Evolutionary conservation across 2,329 filamentous ascomycete species (phyloP), one percentile per base, ranked within the genome.

Genomic region (Zymoseptoria ardabiliae): DNA sequence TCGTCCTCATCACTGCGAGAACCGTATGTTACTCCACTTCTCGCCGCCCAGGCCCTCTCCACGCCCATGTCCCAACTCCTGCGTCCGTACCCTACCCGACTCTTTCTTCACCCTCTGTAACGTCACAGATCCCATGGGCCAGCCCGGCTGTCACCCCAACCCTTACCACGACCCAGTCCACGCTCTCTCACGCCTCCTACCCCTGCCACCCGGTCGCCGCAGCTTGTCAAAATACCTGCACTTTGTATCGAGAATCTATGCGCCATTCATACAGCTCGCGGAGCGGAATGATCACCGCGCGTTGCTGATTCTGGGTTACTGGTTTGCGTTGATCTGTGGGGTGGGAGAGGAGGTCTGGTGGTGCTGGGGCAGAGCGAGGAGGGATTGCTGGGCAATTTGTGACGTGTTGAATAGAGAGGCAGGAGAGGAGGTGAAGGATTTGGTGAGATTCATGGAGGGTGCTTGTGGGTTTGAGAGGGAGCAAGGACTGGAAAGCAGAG

Each of bases 141-240:
- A 56, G 10, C 53, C 55, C 19, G 58, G 58, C 17, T 53, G 58
- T 5, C 61, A 62, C 50, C 7, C 55, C 1, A 62, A 62, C n/a
- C 61, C 61, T 1, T 62, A 62, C 17, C 61, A 62, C n/a, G 61
- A 62, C 20, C 52, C 59, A 1, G 22, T 62, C 17, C 61, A 62
- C 30, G 59, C 58, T 10, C 45, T 62, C 9, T 56, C 53, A 7
- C 53, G 60, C 9, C 13, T 62, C 2, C 54, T 62, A 55, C 61
- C 61, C 3, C 21, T 60, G 4, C 53, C 60, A 21, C 55, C 61
- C 10, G 60, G 60, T 2, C 13, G 56, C 9, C 51, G 58, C 13
- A 60, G 56, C 35, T 48, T 62, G 35, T 56, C 58, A 25, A 62
- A 60, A 35, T 62, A 62, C 20, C 59, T 62, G 50, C 61, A 62